These are phyloP conservation scores for Cordyceps sp. DNA, from an alignment of 2,329 filamentous ascomycete species.

Conservation along the genomic window DNA sequence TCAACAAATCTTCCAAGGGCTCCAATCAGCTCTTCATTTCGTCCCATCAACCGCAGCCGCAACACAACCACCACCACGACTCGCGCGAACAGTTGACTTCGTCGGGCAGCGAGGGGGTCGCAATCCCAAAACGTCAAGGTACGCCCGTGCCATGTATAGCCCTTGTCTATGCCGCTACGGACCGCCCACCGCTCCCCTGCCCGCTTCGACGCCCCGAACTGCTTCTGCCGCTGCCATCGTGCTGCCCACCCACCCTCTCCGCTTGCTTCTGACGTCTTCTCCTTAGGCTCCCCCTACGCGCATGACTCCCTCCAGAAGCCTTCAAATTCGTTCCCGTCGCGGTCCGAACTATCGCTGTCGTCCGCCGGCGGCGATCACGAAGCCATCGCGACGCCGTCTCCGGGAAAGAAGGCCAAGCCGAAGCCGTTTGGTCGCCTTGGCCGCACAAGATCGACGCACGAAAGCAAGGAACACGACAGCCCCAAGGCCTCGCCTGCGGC, in stretches of 20 bases:
- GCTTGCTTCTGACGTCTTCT: slow-evolving; percentile 6
- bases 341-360: slow-evolving; percentile 34
- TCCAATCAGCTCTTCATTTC: slow-evolving; percentile 15
- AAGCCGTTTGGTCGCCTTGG: slow-evolving; percentile 37
- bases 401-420: slow-evolving; percentile 30
- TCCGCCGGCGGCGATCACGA: slow-evolving; percentile 33
- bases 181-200: background rate
- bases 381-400: slow-evolving; percentile 12
- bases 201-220: background rate
- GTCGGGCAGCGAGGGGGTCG: slow-evolving; percentile 17
- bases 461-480: slow-evolving; percentile 29
- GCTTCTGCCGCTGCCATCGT: slow-evolving; percentile 1
- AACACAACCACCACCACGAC: slow-evolving; percentile 18
- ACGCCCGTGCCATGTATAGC: slow-evolving; percentile 10
- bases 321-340: slow-evolving; percentile 24
- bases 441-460: slow-evolving; percentile 33
- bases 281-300: slow-evolving; percentile 10
- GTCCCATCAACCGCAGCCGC: too few relatives aligned
- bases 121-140: slow-evolving; percentile 15
- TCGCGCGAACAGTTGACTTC: slow-evolving; percentile 21
- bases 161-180: background rate
- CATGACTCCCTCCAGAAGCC: slow-evolving; percentile 20
- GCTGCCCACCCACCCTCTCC: background rate
- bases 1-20: slow-evolving; percentile 27
- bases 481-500: slow-evolving; percentile 17